Conservation (phyloP, 345 rosid genomes). For the Moringa oleifera region DNA sequence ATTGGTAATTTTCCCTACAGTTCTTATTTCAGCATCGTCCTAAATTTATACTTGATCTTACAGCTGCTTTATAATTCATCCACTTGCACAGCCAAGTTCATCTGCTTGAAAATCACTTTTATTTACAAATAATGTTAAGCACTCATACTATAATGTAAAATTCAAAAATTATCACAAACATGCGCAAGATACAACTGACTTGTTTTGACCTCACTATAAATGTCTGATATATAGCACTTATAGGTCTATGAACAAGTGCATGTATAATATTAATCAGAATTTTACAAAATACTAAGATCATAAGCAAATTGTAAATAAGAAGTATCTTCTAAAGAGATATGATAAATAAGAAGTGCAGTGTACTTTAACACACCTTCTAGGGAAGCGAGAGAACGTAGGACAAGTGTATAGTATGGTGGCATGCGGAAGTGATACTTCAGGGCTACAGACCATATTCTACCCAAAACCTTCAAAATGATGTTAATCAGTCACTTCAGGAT, state of each 20-base stretch:
- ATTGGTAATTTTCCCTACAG: too few species aligned
- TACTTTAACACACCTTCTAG: constrained; percentile 60
- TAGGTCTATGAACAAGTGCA: background rate
- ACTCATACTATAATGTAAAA: background rate
- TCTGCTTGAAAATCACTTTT: background rate
- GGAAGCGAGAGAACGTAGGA: constrained; percentile 93
- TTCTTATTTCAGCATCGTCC: too few species aligned
- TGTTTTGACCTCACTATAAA: background rate
- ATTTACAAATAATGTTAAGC: background rate
- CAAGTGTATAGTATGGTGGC: constrained; percentile 96
- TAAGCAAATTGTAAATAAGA: too few species aligned
- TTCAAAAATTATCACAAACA: too few species aligned
- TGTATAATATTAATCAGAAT: too few species aligned
- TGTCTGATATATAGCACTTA: too few species aligned
- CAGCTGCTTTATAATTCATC: background rate
- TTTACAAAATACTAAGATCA: too few species aligned
- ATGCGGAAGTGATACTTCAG: constrained; percentile 86
- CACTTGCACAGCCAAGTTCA: background rate
- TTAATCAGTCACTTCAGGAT: background rate
- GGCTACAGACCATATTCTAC: constrained; percentile 81
- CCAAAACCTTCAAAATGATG: constrained; percentile 51
- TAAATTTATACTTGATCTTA: too few species aligned
- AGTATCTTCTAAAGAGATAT: too few species aligned
- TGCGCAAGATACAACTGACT: background rate
- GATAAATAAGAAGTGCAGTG: background rate